Conservation (phyloP, 176 grass and related monocot genomes). For the Bothriochloa decipiens region DNA sequence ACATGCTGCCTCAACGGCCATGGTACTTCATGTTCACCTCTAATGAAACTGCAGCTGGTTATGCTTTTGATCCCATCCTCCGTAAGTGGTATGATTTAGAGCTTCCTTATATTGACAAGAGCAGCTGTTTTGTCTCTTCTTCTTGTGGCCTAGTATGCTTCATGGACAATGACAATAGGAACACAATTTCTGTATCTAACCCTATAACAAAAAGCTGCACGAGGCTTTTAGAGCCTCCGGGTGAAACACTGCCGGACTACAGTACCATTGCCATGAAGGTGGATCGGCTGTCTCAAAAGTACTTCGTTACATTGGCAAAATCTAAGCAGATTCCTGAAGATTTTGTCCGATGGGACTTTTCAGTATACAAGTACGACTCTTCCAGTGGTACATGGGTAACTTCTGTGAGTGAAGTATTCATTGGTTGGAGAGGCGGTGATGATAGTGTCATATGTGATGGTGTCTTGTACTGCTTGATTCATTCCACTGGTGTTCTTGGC, state of each 20-base stretch:
- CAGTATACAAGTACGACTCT: conserved; percentile 74
- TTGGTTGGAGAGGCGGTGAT: conserved; percentile 90
- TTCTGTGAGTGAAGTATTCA: conserved; percentile 60
- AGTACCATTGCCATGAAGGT: conserved; percentile 74
- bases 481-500: conserved; percentile 77
- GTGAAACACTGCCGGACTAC: conserved; percentile 66
- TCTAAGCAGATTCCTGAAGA: conserved; percentile 74
- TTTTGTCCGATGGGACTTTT: conserved; percentile 77
- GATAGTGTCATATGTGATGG: conserved; percentile 85
- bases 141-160: conserved; percentile 88
- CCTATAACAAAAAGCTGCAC: conserved; percentile 75
- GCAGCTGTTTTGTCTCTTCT: conserved; percentile 73
- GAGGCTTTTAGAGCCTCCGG: conserved; percentile 69
- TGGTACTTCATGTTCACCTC: conserved; percentile 99
- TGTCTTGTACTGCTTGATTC: conserved; percentile 85
- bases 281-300: conserved; percentile 61
- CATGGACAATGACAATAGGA: conserved; percentile 73
- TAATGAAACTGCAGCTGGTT: conserved; percentile 64
- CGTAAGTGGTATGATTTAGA: conserved; percentile 85
- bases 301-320: conserved; percentile 72
- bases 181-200: conserved; percentile 72
- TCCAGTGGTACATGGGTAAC: conserved; percentile 54
- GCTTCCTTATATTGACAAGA: conserved; percentile 73
- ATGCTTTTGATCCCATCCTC: conserved; percentile 77
- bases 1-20: conserved; percentile 71